These are phyloP conservation scores for Cucumis melo DNA, from an alignment of 306 rosid species.

Conservation along the genomic window DNA sequence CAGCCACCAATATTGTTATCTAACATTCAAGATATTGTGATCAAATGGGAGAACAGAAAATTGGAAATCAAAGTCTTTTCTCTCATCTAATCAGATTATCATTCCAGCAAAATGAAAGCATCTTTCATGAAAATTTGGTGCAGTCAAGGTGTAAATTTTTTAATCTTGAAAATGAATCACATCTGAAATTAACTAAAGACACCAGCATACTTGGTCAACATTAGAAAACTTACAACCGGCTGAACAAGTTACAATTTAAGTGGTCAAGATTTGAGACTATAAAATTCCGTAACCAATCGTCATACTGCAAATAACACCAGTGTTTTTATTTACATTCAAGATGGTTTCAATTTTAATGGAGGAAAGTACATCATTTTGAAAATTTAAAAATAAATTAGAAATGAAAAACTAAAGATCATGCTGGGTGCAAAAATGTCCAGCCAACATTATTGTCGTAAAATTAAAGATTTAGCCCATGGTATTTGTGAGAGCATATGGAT, in stretches of 20 bases:
- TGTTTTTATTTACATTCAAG: background rate
- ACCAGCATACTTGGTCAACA: too few relatives aligned
- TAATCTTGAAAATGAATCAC: too few relatives aligned
- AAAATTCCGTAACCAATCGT: background rate
- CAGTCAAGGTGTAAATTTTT: too few relatives aligned
- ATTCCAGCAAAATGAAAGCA: background rate
- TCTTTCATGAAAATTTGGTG: background rate
- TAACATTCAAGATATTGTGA: constrained; percentile 15
- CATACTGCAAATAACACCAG: background rate
- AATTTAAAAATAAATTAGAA: background rate
- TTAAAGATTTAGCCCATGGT: too few relatives aligned
- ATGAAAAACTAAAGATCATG: too few relatives aligned
- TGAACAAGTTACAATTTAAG: too few relatives aligned
- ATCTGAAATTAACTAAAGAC: too few relatives aligned
- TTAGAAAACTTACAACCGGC: too few relatives aligned
- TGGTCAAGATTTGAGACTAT: background rate
- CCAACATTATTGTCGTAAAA: background rate
- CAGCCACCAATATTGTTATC: constrained; percentile 90
- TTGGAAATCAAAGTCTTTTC: background rate
- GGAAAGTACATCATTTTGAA: background rate
- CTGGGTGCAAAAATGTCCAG: background rate
- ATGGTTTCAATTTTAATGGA: background rate
- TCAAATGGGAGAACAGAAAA: background rate
- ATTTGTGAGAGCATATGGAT: too few relatives aligned
- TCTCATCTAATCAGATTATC: background rate